phyloP scores from a whole-genome alignment of 192 early-diverging fungal genomes.

The Piromyces finnis region DNA sequence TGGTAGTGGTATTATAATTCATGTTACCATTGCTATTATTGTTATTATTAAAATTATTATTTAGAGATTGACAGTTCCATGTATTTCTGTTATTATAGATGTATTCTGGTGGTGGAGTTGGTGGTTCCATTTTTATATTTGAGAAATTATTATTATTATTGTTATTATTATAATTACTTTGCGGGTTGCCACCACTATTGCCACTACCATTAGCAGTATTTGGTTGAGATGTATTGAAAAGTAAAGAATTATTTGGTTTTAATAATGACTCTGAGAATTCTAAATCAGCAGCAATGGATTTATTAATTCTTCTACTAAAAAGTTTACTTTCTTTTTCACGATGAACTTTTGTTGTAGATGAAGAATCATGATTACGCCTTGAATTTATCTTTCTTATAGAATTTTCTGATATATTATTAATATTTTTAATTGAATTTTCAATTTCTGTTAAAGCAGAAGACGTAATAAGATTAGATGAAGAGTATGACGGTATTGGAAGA shows the following conservation, averaged over 20 bases:
- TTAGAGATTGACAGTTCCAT: neutral
- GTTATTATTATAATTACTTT: neutral
- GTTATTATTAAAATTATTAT: neutral
- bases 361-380: neutral
- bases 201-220: neutral
- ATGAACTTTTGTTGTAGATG: neutral
- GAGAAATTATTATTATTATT: neutral
- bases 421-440: neutral
- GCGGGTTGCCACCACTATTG: neutral
- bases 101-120: neutral
- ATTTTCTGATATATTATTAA: neutral
- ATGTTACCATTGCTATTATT: neutral
- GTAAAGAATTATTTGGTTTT: neutral
- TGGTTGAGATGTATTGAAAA: neutral
- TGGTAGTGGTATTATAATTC: neutral
- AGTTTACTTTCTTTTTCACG: neutral
- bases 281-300: neutral
- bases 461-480: neutral
- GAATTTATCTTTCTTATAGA: neutral
- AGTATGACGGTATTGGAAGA: neutral
- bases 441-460: neutral
- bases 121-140: neutral
- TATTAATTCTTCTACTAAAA: neutral
- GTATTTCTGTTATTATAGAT: neutral
- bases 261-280: neutral